phyloP scores from a whole-genome alignment of 2,329 filamentous ascomycete species.

The Tolypocladium nubicola region DNA sequence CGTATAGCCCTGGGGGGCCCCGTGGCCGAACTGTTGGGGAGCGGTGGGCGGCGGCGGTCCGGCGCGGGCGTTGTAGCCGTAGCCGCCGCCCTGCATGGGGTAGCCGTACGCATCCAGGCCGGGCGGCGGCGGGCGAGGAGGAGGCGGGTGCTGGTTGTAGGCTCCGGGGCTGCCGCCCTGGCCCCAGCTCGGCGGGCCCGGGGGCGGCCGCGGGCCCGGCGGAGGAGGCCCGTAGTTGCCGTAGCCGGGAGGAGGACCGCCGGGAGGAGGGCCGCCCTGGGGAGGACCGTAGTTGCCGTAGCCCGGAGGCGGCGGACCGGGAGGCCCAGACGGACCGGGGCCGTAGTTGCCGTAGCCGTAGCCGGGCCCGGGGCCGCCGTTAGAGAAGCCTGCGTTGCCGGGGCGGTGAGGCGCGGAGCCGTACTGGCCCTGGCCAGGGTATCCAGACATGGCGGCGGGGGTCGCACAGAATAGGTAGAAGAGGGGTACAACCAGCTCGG shows the following conservation, averaged over 20 bases:
- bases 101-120: constrained; percentile 37
- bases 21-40: constrained; percentile 52
- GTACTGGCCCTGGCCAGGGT: constrained; percentile 29
- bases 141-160: constrained; percentile 14
- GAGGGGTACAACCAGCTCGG: neutral
- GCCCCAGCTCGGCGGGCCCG: constrained; percentile 8
- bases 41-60: constrained; percentile 35
- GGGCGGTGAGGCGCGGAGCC: constrained; percentile 20
- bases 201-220: constrained; percentile 8
- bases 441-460: constrained; percentile 23
- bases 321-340: constrained; percentile 10
- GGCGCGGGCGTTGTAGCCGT: constrained; percentile 17
- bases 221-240: constrained; percentile 12
- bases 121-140: constrained; percentile 28
- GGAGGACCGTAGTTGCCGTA: constrained; percentile 11
- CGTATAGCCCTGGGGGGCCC: constrained; percentile 56
- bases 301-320: constrained; percentile 10
- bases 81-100: constrained; percentile 19
- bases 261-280: constrained; percentile 10
- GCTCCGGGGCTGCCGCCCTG: constrained; percentile 5
- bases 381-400: constrained; percentile 13
- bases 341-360: constrained; percentile 19
- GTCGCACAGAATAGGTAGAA: neutral
- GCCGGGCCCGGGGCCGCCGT: constrained; percentile 14
- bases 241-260: constrained; percentile 7